Percentiles rank a stretch among this genome's conserved stretches.
phyloP scores from a whole-genome alignment of 2,329 filamentous ascomycete genomes.

The Botryotinia calthae region DNA sequence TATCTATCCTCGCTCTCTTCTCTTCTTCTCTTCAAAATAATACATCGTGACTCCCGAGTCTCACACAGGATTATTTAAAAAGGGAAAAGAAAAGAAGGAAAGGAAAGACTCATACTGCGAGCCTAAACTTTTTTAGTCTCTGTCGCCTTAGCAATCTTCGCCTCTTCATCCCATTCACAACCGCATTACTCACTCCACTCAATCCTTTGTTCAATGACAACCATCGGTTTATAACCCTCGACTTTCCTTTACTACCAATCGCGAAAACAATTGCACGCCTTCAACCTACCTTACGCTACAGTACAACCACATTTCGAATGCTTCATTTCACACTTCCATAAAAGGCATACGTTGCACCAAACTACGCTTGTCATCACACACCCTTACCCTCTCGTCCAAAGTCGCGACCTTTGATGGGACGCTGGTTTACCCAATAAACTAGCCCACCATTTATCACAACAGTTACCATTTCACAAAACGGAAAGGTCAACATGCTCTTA shows the following conservation, averaged over 20 bases:
- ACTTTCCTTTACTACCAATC: conserved; percentile 18
- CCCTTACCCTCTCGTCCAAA: conserved; percentile 19
- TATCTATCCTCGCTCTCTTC: background rate
- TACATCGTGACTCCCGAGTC: conserved; percentile 10
- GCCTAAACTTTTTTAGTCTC: conserved; percentile 11
- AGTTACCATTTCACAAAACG: conserved; percentile 37
- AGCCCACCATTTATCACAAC: conserved; percentile 37
- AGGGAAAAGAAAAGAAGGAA: background rate
- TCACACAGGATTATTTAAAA: background rate
- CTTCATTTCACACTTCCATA: background rate
- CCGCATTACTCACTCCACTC: conserved; percentile 33
- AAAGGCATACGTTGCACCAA: conserved; percentile 9
- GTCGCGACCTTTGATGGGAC: conserved; percentile 32
- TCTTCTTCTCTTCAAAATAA: background rate
- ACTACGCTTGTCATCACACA: background rate
- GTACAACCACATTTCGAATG: conserved; percentile 5
- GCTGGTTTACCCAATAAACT: conserved; percentile 30
- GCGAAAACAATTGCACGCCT: background rate
- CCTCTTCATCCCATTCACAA: conserved; percentile 22
- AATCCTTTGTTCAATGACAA: conserved; percentile 29
- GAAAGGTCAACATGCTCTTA: conserved; percentile 56
- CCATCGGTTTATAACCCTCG: conserved; percentile 27
- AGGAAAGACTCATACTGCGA: conserved; percentile 8
- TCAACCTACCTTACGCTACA: background rate
- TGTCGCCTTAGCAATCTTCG: conserved; percentile 24